Evolutionary conservation across 495 filamentous ascomycete species (phyloP).

Genomic region (Hypoxylon intermedium): DNA sequence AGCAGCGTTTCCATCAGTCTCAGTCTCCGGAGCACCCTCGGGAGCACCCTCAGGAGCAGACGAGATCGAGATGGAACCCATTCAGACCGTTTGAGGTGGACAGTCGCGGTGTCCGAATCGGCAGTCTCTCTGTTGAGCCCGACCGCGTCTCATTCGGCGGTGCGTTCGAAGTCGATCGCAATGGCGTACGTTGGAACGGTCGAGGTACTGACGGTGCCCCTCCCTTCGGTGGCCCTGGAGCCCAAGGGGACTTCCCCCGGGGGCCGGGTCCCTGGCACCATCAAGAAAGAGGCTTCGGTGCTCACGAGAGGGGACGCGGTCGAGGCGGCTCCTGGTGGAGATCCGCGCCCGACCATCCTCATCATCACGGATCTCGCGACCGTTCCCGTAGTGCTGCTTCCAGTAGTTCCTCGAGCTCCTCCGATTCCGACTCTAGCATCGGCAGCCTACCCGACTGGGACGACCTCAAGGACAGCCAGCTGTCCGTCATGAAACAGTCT

Average conservation of each 20-base stretch:
- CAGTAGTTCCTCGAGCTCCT: conserved; percentile 20
- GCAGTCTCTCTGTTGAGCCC: conserved; percentile 45
- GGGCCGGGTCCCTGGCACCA: neutral
- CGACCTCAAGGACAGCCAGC: conserved; percentile 50
- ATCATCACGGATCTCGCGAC: conserved; percentile 8
- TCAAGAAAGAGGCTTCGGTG: conserved; percentile 11
- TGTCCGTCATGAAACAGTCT: conserved; percentile 46
- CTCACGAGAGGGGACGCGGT: conserved; percentile 21
- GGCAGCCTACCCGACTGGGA: conserved; percentile 57
- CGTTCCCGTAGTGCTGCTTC: conserved; percentile 26
- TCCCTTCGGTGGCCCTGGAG: neutral
- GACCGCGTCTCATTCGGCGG: conserved; percentile 50
- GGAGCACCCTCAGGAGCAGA: conserved; percentile 13
- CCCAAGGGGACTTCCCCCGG: neutral
- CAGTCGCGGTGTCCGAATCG: conserved; percentile 43
- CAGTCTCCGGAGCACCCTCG: too few relatives aligned
- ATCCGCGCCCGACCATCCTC: neutral
- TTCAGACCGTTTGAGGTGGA: conserved; percentile 21
- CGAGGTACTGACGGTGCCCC: neutral
- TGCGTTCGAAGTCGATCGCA: conserved; percentile 48
- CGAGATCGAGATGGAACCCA: conserved; percentile 34
- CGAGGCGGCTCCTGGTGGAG: conserved; percentile 10
- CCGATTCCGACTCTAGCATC: conserved; percentile 47
- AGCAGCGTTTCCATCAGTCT: too few relatives aligned
- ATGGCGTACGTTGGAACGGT: conserved; percentile 47